Evolutionary conservation across 108 stramenopile genomes (phyloP).

Genomic region (Hondaea fermentalgiana): DNA sequence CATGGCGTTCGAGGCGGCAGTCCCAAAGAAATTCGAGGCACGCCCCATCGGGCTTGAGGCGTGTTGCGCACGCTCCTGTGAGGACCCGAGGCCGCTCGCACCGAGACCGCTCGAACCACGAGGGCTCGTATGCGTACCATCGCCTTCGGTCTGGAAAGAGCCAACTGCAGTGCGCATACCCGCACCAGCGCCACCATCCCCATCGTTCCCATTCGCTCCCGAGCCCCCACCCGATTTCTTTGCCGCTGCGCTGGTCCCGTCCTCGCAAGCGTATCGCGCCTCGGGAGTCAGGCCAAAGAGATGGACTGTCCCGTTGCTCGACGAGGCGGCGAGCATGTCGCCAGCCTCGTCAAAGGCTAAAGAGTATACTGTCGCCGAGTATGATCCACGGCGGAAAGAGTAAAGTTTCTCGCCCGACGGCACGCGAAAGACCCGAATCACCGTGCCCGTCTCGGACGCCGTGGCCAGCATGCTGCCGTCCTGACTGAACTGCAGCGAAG

Average conservation of each 20-base stretch:
- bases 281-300: conserved; percentile 30
- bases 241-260: background rate
- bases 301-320: conserved; percentile 41
- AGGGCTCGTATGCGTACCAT: too few species aligned
- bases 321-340: conserved; percentile 40
- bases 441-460: conserved; percentile 44
- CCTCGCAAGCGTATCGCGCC: background rate
- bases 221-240: too few species aligned
- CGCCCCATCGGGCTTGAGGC: background rate
- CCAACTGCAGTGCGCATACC: too few species aligned
- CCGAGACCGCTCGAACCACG: background rate
- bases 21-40: background rate
- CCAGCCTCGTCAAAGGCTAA: conserved; percentile 42
- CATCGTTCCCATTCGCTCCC: too few species aligned
- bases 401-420: conserved; percentile 35
- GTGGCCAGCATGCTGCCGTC: conserved; percentile 45
- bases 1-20: background rate
- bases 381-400: conserved; percentile 35
- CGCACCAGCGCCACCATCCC: too few species aligned
- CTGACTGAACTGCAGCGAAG: conserved; percentile 36
- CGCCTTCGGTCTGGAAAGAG: too few species aligned
- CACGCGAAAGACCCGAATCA: conserved; percentile 43
- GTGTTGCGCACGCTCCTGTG: background rate
- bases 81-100: background rate
- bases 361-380: conserved; percentile 39